phyloP scores from a whole-genome alignment of 441 rosid genomes.

The Omphalea diandra region DNA sequence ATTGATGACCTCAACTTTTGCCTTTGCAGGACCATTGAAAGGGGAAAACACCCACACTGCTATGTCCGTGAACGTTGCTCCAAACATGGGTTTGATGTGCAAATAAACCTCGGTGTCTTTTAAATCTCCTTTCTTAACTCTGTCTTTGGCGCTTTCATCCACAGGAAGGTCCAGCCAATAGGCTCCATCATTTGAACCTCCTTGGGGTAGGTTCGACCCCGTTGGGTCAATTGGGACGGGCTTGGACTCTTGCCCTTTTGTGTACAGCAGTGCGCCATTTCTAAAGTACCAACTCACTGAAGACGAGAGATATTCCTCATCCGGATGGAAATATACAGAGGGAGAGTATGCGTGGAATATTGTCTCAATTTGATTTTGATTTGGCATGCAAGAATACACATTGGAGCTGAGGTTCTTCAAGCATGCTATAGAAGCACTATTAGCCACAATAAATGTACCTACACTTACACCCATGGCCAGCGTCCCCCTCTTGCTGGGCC shows the following conservation, averaged over 20 bases:
- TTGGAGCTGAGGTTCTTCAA: slow-evolving; percentile 47
- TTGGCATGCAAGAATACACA: slow-evolving; percentile 55
- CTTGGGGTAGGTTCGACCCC: slow-evolving; percentile 84
- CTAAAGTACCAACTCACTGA: slow-evolving; percentile 69
- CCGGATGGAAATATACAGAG: slow-evolving; percentile 65
- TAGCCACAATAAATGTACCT: slow-evolving; percentile 63
- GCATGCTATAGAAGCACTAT: slow-evolving; percentile 43
- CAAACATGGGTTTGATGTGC: slow-evolving; percentile 74
- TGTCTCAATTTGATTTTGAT: slow-evolving; percentile 42
- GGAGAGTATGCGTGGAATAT: slow-evolving; percentile 62
- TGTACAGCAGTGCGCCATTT: slow-evolving; percentile 68
- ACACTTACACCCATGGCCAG: slow-evolving; percentile 48
- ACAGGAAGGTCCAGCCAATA: slow-evolving; percentile 84
- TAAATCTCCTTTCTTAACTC: slow-evolving; percentile 64
- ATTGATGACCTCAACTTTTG: slow-evolving; percentile 55
- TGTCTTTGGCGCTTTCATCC: slow-evolving; percentile 45
- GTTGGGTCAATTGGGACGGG: slow-evolving; percentile 45
- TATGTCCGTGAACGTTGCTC: slow-evolving; percentile 77
- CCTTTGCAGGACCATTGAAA: slow-evolving; percentile 78
- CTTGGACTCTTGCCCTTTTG: slow-evolving; percentile 56
- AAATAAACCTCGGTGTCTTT: slow-evolving; percentile 46
- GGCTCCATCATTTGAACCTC: slow-evolving; percentile 58
- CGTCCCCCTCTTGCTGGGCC: slow-evolving; percentile 48
- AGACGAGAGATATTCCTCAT: slow-evolving; percentile 66
- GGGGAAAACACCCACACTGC: slow-evolving; percentile 78